phyloP scores from a whole-genome alignment of 2,329 filamentous ascomycete species.

The Pyrenochaeta sp. region DNA sequence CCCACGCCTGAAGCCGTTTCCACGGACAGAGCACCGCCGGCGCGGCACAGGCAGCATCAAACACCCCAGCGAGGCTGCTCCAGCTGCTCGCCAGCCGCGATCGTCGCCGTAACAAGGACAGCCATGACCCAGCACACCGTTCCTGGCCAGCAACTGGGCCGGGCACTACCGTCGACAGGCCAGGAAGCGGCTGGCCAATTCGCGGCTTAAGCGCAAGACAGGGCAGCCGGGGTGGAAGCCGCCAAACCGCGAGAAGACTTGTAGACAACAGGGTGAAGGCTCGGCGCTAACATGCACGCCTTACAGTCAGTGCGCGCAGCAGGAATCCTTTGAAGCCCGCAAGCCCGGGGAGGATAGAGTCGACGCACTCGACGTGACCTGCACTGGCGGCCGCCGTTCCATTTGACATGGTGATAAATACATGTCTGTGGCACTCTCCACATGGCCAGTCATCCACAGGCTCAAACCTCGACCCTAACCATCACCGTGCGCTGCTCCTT shows the following conservation, averaged over 20 bases:
- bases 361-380: conserved; percentile 42
- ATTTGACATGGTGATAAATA: conserved; percentile 31
- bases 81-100: conserved; percentile 12
- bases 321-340: conserved; percentile 30
- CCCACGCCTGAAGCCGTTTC: background rate
- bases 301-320: conserved; percentile 33
- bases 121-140: conserved; percentile 38
- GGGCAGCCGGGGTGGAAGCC: conserved; percentile 26
- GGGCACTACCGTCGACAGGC: conserved; percentile 42
- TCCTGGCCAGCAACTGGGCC: conserved; percentile 47
- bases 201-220: conserved; percentile 45
- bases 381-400: conserved; percentile 21
- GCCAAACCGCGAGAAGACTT: conserved; percentile 25
- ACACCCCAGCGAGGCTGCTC: conserved; percentile 13
- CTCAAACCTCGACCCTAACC: conserved; percentile 14
- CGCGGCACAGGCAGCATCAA: background rate
- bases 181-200: conserved; percentile 29
- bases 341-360: conserved; percentile 43
- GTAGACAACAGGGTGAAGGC: conserved; percentile 32
- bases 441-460: conserved; percentile 22
- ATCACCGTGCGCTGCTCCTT: conserved; percentile 12
- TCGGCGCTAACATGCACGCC: conserved; percentile 37
- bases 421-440: conserved; percentile 26
- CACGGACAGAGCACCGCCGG: background rate
- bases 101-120: conserved; percentile 23